Conservation (phyloP, 495 filamentous ascomycete genomes). For the Aspergillus cristatus region DNA sequence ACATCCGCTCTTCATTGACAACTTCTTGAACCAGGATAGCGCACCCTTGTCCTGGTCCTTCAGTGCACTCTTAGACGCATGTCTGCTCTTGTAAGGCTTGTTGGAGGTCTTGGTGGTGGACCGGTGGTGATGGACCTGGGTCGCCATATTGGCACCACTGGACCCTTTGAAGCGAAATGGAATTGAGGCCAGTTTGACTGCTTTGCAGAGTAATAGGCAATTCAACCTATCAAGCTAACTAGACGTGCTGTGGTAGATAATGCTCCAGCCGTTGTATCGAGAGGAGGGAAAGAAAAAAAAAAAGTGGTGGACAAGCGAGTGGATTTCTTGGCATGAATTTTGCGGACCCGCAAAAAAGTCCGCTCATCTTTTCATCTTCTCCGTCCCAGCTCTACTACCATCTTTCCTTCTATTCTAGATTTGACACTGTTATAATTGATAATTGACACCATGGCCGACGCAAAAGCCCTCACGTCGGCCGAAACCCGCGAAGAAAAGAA, state of each 20-base stretch:
- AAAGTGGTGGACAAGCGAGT: conserved; percentile 32
- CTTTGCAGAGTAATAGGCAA: too few relatives aligned
- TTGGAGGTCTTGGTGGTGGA: conserved; percentile 77
- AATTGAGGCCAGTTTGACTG: conserved; percentile 47
- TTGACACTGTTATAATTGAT: too few relatives aligned
- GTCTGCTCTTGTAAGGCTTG: conserved; percentile 85
- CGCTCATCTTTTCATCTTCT: conserved; percentile 23
- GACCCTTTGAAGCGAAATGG: conserved; percentile 86
- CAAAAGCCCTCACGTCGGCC: conserved; percentile 23
- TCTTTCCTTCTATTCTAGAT: neutral
- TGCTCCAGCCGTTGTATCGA: too few relatives aligned
- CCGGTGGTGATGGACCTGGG: conserved; percentile 71
- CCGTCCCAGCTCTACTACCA: conserved; percentile 1
- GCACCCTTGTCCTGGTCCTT: conserved; percentile 77
- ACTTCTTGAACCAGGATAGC: too few relatives aligned
- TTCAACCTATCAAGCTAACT: too few relatives aligned
- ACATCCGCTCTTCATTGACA: too few relatives aligned
- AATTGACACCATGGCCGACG: too few relatives aligned
- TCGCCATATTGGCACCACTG: conserved; percentile 46
- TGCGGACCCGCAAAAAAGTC: conserved; percentile 17
- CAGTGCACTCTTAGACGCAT: conserved; percentile 78
- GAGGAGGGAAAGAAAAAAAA: conserved; percentile 15
- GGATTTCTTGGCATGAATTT: conserved; percentile 20
- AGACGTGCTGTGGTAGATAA: too few relatives aligned
- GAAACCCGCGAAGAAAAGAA: conserved; percentile 30